Evolutionary conservation across 2,329 filamentous ascomycete genomes (phyloP).

Genomic region (Cladosporium cucumerinum): DNA sequence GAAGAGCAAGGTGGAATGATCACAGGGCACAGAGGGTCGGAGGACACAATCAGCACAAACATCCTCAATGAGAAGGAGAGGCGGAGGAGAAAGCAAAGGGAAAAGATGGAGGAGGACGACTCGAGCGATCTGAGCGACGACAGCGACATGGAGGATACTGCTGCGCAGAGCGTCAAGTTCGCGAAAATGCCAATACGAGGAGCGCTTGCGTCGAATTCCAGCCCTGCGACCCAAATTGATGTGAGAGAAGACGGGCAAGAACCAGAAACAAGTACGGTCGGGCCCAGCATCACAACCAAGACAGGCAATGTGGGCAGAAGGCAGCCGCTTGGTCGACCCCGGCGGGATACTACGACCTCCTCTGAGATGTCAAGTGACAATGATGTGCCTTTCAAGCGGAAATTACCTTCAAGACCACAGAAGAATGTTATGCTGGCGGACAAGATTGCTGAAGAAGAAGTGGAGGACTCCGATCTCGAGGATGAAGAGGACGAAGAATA

Average conservation of each 20-base stretch:
- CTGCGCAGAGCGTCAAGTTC: slow-evolving; percentile 90
- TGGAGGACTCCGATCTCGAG: slow-evolving; percentile 33
- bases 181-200: slow-evolving; percentile 88
- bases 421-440: slow-evolving; percentile 54
- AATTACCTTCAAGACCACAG: slow-evolving; percentile 54
- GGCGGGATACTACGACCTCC: slow-evolving; percentile 74
- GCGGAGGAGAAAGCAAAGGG: slow-evolving; percentile 64
- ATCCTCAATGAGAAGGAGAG: slow-evolving; percentile 46
- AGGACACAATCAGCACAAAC: slow-evolving; percentile 65
- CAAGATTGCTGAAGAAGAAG: slow-evolving; percentile 51
- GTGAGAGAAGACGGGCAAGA: slow-evolving; percentile 19
- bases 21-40: slow-evolving; percentile 60
- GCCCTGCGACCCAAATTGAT: slow-evolving; percentile 49
- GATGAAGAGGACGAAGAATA: slow-evolving; percentile 36
- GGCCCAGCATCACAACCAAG: slow-evolving; percentile 42
- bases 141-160: slow-evolving; percentile 61
- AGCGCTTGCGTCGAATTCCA: slow-evolving; percentile 70
- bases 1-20: slow-evolving; percentile 73
- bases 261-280: slow-evolving; percentile 42
- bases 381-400: slow-evolving; percentile 63
- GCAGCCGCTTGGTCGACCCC: slow-evolving; percentile 56
- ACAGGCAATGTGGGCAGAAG: slow-evolving; percentile 24
- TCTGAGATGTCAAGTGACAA: slow-evolving; percentile 82
- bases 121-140: slow-evolving; percentile 85
- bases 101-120: slow-evolving; percentile 79